These are phyloP conservation scores for Alternaria solani DNA, from an alignment of 2,329 filamentous ascomycete species.

Conservation along the genomic window DNA sequence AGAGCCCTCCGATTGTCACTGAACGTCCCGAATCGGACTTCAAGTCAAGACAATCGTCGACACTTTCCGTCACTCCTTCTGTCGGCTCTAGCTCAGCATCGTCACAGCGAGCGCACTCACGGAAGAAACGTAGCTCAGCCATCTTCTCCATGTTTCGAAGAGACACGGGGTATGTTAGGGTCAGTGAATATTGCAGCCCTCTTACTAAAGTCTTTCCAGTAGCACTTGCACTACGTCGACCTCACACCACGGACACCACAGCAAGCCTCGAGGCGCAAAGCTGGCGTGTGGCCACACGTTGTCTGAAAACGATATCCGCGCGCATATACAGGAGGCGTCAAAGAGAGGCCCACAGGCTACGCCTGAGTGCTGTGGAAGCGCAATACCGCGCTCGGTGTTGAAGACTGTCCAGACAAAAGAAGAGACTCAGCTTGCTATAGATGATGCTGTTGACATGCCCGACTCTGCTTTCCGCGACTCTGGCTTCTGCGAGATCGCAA, in stretches of 20 bases:
- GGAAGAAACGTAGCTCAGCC: slow-evolving; percentile 40
- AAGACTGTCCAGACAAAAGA: slow-evolving; percentile 50
- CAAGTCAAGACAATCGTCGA: slow-evolving; percentile 35
- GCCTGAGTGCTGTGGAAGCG: slow-evolving; percentile 53
- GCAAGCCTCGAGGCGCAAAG: slow-evolving; percentile 34
- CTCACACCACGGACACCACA: slow-evolving; percentile 34
- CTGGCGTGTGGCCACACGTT: slow-evolving; percentile 45
- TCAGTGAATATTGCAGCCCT: not conserved
- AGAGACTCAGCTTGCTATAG: slow-evolving; percentile 45
- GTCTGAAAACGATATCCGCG: slow-evolving; percentile 36
- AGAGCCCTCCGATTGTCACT: slow-evolving; percentile 27
- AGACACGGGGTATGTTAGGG: slow-evolving; percentile 36
- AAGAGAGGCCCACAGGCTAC: slow-evolving; percentile 38
- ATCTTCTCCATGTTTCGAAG: slow-evolving; percentile 46
- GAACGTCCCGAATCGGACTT: slow-evolving; percentile 25
- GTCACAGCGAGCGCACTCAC: slow-evolving; percentile 22
- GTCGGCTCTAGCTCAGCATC: slow-evolving; percentile 34
- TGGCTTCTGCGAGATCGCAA: slow-evolving; percentile 38
- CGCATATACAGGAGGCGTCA: slow-evolving; percentile 49
- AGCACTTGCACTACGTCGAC: slow-evolving; percentile 39
- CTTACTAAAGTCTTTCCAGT: slow-evolving; percentile 24
- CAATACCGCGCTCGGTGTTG: slow-evolving; percentile 52
- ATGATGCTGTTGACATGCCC: not conserved
- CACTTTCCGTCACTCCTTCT: slow-evolving; percentile 30
- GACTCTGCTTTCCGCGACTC: slow-evolving; percentile 30